Conservation (phyloP, 1,284 basidiomycete genomes). For the Leccinum angustisporum region DNA sequence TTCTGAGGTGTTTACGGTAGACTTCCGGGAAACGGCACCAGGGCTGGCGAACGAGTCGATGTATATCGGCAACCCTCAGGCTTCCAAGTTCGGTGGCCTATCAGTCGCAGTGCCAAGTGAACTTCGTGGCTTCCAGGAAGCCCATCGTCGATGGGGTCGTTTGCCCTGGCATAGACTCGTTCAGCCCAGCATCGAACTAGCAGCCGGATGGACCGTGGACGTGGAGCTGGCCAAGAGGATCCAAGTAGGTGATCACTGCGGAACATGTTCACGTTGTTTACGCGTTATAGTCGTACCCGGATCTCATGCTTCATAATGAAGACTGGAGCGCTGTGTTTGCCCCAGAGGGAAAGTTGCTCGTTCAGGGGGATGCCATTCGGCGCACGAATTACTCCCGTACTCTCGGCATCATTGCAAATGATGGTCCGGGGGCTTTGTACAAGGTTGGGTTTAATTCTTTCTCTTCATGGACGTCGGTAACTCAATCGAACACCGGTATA, state of each 20-base stretch:
- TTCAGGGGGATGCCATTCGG: slow-evolving; percentile 72
- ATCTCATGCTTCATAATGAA: slow-evolving; percentile 71
- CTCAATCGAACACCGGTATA: slow-evolving; percentile 27
- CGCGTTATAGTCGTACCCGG: slow-evolving; percentile 44
- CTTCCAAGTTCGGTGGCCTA: slow-evolving; percentile 74
- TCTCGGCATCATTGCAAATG: slow-evolving; percentile 59
- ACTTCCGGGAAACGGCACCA: slow-evolving; percentile 90
- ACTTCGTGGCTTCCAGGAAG: slow-evolving; percentile 78
- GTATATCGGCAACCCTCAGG: slow-evolving; percentile 56
- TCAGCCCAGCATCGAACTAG: slow-evolving; percentile 71
- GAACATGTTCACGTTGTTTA: slow-evolving; percentile 12
- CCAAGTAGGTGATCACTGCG: slow-evolving; percentile 46
- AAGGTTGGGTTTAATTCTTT: slow-evolving; percentile 44
- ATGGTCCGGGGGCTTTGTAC: slow-evolving; percentile 77
- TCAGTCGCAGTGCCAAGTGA: slow-evolving; percentile 87
- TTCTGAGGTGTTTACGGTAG: slow-evolving; percentile 73
- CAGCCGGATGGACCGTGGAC: slow-evolving; percentile 76
- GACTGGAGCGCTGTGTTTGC: slow-evolving; percentile 84
- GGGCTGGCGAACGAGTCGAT: slow-evolving; percentile 70
- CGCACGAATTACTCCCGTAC: slow-evolving; percentile 72
- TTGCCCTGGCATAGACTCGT: slow-evolving; percentile 80
- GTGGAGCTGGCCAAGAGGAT: slow-evolving; percentile 73
- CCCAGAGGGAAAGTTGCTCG: slow-evolving; percentile 68
- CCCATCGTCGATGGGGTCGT: slow-evolving; percentile 77
- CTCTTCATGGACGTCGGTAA: slow-evolving; percentile 18